Evolutionary conservation across 371 early-diverging fungal genomes (phyloP), one percentile per base, ranked within the genome.

Genomic region (Zychaea mexicana): DNA sequence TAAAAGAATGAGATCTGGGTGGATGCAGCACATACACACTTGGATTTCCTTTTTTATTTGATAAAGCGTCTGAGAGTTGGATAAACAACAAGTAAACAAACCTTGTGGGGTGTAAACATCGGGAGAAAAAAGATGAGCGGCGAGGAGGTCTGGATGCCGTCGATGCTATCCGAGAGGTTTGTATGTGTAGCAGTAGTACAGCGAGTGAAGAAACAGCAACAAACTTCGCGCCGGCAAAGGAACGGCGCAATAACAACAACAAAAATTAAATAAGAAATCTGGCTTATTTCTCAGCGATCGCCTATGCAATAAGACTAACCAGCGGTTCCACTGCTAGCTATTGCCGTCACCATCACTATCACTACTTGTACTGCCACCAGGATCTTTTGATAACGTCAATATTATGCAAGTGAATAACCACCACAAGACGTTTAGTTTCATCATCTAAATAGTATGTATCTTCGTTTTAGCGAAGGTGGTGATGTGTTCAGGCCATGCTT

Each of bases 181-280:
- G 36, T 19, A 15, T 46, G 7, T 13, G 6, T 7, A 1, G 10
- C n/a, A 17, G 49, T 49, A 6, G 49, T 13, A 49, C 49, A 49
- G 49, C n/a, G 6, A 49, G 49, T 49, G 49, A 24, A 49, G 49
- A 49, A n/a, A 42, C 42, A 49, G 24, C 49, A 49, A 49, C 49
- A 49, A 49, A 49, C 49, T 22, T 49, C 49, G 49, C 22, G 42
- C 42, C 7, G 7, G 42, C 17, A 42, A 42, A 42, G n/a, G 1
- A n/a, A 21, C 10, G 46, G 49, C 49, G 49, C 42, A 7, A 42
- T 42, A 42, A 12, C n/a, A n/a, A 42, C 3, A 12, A 42, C 42
- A 36, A 36, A 10, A 36, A 15, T 36, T 42, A n/a, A n/a, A n/a
- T n/a, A n/a, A n/a, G n/a, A n/a, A n/a, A n/a, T n/a, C n/a, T n/a